A percentile compares a stretch with the other conserved stretches of the same genome.
These are phyloP conservation scores for Candida mesenterica DNA, from an alignment of 1,139 yeast genomes.

Conservation along the genomic window DNA sequence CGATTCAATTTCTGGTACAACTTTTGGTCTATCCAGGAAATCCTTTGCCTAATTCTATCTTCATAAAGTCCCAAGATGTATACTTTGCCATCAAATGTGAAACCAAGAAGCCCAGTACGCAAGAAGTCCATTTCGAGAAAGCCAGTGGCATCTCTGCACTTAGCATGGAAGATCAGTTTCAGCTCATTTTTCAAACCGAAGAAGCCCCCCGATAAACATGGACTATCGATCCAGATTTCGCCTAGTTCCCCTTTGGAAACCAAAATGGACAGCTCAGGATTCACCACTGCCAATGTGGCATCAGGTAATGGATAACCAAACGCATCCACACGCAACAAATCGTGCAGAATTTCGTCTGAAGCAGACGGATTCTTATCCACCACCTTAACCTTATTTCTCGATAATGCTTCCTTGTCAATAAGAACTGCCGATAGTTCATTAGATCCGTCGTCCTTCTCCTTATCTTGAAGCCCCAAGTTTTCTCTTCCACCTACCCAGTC, in stretches of 20 bases:
- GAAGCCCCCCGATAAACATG: constrained; percentile 84
- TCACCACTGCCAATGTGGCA: constrained; percentile 88
- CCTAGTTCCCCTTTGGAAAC: constrained; percentile 82
- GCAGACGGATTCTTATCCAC: constrained; percentile 61
- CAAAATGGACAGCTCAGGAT: constrained; percentile 79
- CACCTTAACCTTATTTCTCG: constrained; percentile 74
- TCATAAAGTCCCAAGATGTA: constrained; percentile 88
- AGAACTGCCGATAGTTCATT: constrained; percentile 66
- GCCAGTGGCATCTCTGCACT: constrained; percentile 70
- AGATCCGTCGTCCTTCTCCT: constrained; percentile 34
- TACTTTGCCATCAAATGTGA: constrained; percentile 80
- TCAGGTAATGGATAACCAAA: constrained; percentile 95
- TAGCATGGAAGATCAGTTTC: constrained; percentile 76
- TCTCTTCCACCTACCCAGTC: constrained; percentile 84
- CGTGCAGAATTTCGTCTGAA: constrained; percentile 49
- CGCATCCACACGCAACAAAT: constrained; percentile 72
- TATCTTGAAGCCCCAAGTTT: constrained; percentile 46
- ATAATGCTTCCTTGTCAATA: constrained; percentile 77
- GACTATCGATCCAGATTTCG: constrained; percentile 94
- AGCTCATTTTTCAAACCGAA: constrained; percentile 73
- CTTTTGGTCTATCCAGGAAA: constrained; percentile 61
- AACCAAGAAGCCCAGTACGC: constrained; percentile 89
- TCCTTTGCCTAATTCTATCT: constrained; percentile 80
- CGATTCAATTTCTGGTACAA: constrained; percentile 31
- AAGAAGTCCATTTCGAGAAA: constrained; percentile 72